Conservation (phyloP, 345 rosid genomes). For the Bruguiera gymnorhiza region DNA sequence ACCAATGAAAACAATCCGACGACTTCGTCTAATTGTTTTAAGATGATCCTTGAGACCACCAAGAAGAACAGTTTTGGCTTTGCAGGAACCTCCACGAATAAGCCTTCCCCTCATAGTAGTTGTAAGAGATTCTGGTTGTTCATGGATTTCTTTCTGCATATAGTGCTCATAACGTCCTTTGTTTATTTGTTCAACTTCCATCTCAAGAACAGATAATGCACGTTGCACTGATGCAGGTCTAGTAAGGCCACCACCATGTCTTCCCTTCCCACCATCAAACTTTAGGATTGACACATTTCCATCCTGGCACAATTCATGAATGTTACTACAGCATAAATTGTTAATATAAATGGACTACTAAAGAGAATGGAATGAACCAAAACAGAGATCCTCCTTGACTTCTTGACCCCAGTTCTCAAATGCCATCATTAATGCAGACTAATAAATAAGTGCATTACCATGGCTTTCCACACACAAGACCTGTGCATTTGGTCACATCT, state of each 20-base stretch:
- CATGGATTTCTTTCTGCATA: conserved; percentile 99
- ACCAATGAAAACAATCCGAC: conserved; percentile 87
- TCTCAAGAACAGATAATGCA: conserved; percentile 87
- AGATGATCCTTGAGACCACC: conserved; percentile 97
- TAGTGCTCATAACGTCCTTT: conserved; percentile 88
- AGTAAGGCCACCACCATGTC: conserved; percentile 39
- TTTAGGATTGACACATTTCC: conserved; percentile 79
- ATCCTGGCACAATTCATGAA: conserved; percentile 47
- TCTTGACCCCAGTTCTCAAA: too few relatives aligned
- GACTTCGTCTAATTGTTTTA: conserved; percentile 82
- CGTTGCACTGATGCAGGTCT: conserved; percentile 88
- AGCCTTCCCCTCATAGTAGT: conserved; percentile 98
- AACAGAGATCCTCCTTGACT: not conserved
- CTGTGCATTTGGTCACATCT: too few relatives aligned
- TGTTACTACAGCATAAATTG: conserved; percentile 1
- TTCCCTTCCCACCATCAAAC: conserved; percentile 67
- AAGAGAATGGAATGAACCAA: not conserved
- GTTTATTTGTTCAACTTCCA: conserved; percentile 98
- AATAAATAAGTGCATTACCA: too few relatives aligned
- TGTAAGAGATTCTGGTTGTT: conserved; percentile 91
- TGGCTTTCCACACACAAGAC: too few relatives aligned
- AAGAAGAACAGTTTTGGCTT: conserved; percentile 77
- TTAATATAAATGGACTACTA: not conserved
- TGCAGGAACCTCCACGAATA: conserved; percentile 81
- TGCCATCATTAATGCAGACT: too few relatives aligned